These are phyloP conservation scores for Suillus variegatus DNA, from an alignment of 768 basidiomycete species.

Conservation along the genomic window DNA sequence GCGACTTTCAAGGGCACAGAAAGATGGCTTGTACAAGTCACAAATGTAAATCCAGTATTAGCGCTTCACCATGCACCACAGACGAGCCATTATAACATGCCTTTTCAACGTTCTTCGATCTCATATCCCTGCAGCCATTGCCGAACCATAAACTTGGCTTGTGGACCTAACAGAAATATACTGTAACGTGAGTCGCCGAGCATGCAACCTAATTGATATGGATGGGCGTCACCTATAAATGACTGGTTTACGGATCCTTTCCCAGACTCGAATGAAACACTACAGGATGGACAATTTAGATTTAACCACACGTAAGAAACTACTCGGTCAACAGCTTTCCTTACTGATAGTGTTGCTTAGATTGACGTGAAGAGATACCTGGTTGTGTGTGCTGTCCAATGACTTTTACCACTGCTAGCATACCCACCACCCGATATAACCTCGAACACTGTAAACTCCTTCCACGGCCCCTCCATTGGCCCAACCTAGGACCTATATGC, in stretches of 20 bases:
- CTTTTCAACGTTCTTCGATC: background rate
- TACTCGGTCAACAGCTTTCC: background rate
- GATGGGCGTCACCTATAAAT: slow-evolving; percentile 46
- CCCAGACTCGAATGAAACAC: slow-evolving; percentile 71
- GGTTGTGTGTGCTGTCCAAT: slow-evolving; percentile 48
- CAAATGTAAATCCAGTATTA: slow-evolving; percentile 35
- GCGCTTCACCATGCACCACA: slow-evolving; percentile 24
- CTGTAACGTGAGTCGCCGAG: slow-evolving; percentile 39
- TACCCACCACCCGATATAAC: slow-evolving; percentile 7
- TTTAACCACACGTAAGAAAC: slow-evolving; percentile 56
- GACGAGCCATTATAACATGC: slow-evolving; percentile 24
- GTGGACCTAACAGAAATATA: slow-evolving; percentile 41
- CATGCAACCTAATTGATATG: background rate
- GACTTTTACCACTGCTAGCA: slow-evolving; percentile 32
- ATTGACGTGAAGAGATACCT: slow-evolving; percentile 47
- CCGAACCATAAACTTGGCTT: slow-evolving; percentile 20
- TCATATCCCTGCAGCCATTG: background rate
- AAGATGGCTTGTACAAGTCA: slow-evolving; percentile 24
- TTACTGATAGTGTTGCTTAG: slow-evolving; percentile 27
- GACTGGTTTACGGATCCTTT: slow-evolving; percentile 70
- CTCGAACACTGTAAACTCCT: slow-evolving; percentile 20
- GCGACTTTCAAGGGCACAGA: slow-evolving; percentile 23
- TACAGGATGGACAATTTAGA: slow-evolving; percentile 58
- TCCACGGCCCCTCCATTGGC: background rate
- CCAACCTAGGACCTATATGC: background rate